Evolutionary conservation across 1,284 basidiomycete genomes (phyloP), one percentile per base, ranked within the genome.

Genomic region (Sporisorium reilianum): DNA sequence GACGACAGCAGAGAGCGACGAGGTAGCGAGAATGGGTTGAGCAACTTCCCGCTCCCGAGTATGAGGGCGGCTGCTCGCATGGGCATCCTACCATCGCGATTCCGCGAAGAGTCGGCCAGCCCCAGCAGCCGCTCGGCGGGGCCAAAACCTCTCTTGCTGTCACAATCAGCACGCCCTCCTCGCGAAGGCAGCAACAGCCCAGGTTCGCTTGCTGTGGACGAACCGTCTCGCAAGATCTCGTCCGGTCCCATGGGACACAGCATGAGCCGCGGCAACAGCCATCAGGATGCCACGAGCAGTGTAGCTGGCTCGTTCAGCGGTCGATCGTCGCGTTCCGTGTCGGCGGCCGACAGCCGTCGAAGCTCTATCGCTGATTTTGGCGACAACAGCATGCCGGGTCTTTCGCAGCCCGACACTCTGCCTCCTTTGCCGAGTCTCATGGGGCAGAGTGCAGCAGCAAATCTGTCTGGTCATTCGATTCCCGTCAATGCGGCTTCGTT

Each of bases 111-210:
- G 20, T 64, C 66, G 2, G 51, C 55, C 0, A 64, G 69, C 34
- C 54, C 64, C 0, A 49, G 51, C 25, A 42, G 32, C 18, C 54
- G 70, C 1, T 34, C 53, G 6, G 75, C 48, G 1, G 80, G 80
- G 8, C 78, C 78, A 3, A 78, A 78, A 50, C 80, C 80, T 6
- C 59, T 81, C 2, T 59, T 81, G 5, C 50, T 81, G 14, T 62
- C 65, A 0, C 58, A 63, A 23, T 64, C 78, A 3, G 80, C 80
- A 0, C 55, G 80, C 11, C 79, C 79, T 12, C 77, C 79, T 22
- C 64, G 77, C 16, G 79, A 80, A 23, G 64, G 63, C 11, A 80
- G 73, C 44, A 58, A 49, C 25, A 48, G 59, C 20, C 52, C 64
- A 2, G 34, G 28, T 0, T 56, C 64, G 26, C 53, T 58, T 0